A percentile compares a stretch with the other conserved stretches of the same genome.
Conservation (phyloP, 495 filamentous ascomycete species). For the Penicillium nucicola region DNA sequence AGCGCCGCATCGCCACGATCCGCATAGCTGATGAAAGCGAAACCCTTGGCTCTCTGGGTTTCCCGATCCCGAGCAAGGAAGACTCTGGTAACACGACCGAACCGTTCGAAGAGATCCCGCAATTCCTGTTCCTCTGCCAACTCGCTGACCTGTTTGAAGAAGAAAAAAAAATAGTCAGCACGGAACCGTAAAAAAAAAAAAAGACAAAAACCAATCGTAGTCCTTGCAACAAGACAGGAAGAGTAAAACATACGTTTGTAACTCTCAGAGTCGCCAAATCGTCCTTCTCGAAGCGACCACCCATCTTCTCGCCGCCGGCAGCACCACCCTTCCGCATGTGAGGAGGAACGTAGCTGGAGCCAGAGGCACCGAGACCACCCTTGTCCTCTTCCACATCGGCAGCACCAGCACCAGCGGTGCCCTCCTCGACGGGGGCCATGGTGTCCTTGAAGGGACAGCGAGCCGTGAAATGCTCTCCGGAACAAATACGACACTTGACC, state of each 20-base stretch:
- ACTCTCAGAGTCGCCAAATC: constrained; percentile 94
- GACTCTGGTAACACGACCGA: constrained; percentile 92
- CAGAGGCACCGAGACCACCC: constrained; percentile 63
- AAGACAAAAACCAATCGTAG: constrained; percentile 2
- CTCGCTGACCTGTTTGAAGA: constrained; percentile 71
- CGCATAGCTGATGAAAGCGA: constrained; percentile 95
- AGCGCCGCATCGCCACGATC: constrained; percentile 84
- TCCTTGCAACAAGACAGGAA: neutral
- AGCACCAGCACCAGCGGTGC: constrained; percentile 52
- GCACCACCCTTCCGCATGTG: constrained; percentile 76
- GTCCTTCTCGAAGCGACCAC: constrained; percentile 92
- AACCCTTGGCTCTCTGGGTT: constrained; percentile 91
- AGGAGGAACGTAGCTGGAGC: constrained; percentile 84
- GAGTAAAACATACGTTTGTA: constrained; percentile 75
- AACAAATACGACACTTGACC: constrained; percentile 99
- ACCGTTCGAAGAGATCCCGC: constrained; percentile 95
- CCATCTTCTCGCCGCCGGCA: constrained; percentile 78
- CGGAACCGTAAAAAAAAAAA: no score
- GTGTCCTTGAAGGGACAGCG: constrained; percentile 87
- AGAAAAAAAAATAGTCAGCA: constrained; percentile 15
- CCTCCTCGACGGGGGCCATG: constrained; percentile 71
- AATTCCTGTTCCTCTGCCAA: constrained; percentile 94
- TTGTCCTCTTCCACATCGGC: constrained; percentile 48
- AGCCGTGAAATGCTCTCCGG: constrained; percentile 97
- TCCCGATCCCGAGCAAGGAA: constrained; percentile 97